Conservation (phyloP, 306 rosid species). For the Malus asiatica region DNA sequence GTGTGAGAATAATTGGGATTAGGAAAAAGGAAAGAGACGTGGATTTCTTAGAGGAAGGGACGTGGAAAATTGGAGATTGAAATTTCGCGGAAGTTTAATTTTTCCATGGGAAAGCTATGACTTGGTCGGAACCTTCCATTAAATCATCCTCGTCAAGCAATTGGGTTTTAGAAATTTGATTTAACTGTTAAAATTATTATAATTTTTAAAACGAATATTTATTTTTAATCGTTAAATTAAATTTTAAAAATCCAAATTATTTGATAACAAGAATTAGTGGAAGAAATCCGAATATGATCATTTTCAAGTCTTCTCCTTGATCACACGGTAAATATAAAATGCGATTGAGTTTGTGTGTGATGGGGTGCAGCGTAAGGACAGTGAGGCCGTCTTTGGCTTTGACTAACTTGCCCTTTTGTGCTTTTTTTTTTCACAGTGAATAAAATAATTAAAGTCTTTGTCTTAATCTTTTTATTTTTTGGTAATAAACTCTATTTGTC, state of each 20-base stretch:
- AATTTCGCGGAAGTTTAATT: conserved; percentile 6
- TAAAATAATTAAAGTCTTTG: no score
- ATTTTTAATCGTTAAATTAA: fast-evolving
- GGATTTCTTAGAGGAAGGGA: neutral
- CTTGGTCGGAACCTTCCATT: neutral
- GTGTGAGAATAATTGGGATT: neutral
- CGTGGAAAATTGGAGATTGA: neutral
- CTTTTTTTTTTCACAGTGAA: no score
- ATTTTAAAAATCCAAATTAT: fast-evolving
- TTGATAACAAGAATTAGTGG: no score
- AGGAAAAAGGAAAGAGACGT: neutral
- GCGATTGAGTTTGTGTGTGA: neutral
- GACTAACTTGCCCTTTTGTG: no score
- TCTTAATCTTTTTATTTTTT: no score
- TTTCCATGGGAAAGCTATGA: neutral
- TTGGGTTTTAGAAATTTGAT: fast-evolving
- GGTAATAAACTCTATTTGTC: no score
- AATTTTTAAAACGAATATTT: fast-evolving
- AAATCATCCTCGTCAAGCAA: no score
- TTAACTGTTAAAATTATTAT: no score
- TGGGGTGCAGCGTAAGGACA: neutral
- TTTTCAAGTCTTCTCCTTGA: no score
- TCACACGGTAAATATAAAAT: neutral
- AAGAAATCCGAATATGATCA: fast-evolving
- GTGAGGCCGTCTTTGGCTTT: neutral